Evolutionary conservation across 805 yeast species (phyloP).

Genomic region (Candida chilensis): DNA sequence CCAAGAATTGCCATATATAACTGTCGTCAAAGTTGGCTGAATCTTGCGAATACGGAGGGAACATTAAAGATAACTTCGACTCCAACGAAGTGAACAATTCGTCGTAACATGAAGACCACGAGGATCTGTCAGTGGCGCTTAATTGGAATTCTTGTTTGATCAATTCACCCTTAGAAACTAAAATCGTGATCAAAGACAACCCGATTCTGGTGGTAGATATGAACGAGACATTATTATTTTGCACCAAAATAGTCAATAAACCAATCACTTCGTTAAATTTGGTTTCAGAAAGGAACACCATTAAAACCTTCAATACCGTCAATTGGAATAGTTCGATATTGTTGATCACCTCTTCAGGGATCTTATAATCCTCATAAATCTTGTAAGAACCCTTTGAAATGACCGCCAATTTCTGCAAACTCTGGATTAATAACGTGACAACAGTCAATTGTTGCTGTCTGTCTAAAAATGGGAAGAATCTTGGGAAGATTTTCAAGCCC

Average conservation of each 20-base stretch:
- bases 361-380: conserved; percentile 33
- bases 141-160: conserved; percentile 73
- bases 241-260: conserved; percentile 59
- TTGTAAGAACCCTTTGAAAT: conserved; percentile 74
- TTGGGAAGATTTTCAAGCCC: conserved; percentile 81
- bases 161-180: conserved; percentile 85
- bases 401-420: conserved; percentile 71
- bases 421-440: conserved; percentile 69
- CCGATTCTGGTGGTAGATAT: conserved; percentile 72
- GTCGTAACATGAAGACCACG: conserved; percentile 79
- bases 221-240: conserved; percentile 62
- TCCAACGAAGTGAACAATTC: conserved; percentile 72
- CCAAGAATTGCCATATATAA: conserved; percentile 95
- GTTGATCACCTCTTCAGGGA: conserved; percentile 45
- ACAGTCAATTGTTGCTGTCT: conserved; percentile 71
- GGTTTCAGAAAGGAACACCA: conserved; percentile 76
- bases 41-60: conserved; percentile 51
- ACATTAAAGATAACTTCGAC: conserved; percentile 65
- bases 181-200: conserved; percentile 77
- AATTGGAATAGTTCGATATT: conserved; percentile 72
- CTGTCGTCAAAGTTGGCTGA: conserved; percentile 42
- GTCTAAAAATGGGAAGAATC: conserved; percentile 75
- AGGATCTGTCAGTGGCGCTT: conserved; percentile 45
- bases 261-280: conserved; percentile 73
- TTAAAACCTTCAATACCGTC: conserved; percentile 76